A percentile compares a stretch with the other conserved stretches of the same genome.
Conservation (phyloP, 192 early-diverging fungal species). For the Mortierella claussenii region DNA sequence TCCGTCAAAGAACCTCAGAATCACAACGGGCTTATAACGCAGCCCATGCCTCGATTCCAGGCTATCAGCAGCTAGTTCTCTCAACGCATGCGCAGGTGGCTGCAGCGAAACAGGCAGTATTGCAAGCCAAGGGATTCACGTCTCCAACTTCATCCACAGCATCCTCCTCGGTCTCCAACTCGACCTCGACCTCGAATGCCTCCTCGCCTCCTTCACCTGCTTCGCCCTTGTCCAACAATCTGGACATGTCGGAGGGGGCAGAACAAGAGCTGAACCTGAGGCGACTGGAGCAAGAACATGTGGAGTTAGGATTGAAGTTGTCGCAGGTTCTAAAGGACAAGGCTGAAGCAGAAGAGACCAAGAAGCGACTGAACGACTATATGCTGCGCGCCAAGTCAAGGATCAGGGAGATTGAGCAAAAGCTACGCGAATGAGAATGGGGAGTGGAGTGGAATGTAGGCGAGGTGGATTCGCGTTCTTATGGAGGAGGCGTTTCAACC, state of each 20-base stretch:
- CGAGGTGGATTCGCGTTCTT: too few relatives aligned
- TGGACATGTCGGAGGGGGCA: not conserved
- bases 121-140: conserved; percentile 22
- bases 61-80: conserved; percentile 47
- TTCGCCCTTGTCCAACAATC: conserved; percentile 20
- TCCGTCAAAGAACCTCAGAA: conserved; percentile 20
- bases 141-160: conserved; percentile 14
- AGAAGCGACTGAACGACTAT: conserved; percentile 46
- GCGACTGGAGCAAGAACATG: conserved; percentile 39
- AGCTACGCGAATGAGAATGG: conserved; percentile 31
- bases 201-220: conserved; percentile 46
- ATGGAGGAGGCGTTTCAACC: too few relatives aligned
- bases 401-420: conserved; percentile 45
- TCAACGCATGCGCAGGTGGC: conserved; percentile 49
- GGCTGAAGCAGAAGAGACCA: conserved; percentile 50
- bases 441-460: too few relatives aligned
- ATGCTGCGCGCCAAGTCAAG: conserved; percentile 43
- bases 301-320: conserved; percentile 29
- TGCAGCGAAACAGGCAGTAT: conserved; percentile 40
- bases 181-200: conserved; percentile 21
- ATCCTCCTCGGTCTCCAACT: conserved; percentile 3
- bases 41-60: conserved; percentile 46
- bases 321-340: conserved; percentile 45
- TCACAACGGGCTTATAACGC: conserved; percentile 38
- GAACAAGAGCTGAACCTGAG: conserved; percentile 4